Percentiles rank a stretch among this genome's conserved stretches.
Evolutionary conservation across 2,329 filamentous ascomycete genomes (phyloP).

Genomic region (Xylariaceae sp.): DNA sequence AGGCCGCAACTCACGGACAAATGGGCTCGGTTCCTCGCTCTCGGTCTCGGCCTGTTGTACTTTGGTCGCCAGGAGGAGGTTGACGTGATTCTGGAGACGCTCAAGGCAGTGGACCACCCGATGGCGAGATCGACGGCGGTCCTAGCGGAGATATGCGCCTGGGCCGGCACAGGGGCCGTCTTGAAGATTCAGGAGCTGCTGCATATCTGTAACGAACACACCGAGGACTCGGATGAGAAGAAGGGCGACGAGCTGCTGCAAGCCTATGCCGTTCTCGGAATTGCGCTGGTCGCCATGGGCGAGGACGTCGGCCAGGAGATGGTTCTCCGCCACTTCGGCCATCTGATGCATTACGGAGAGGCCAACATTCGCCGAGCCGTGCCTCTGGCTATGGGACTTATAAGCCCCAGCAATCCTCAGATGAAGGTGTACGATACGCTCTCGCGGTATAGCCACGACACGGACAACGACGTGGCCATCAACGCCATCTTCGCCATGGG

Average conservation of each 20-base stretch:
- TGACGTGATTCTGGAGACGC: slow-evolving; percentile 93
- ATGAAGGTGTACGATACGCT: slow-evolving; percentile 99
- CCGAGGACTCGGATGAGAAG: slow-evolving; percentile 91
- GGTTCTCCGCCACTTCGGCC: slow-evolving; percentile 94
- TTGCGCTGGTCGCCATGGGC: slow-evolving; percentile 94
- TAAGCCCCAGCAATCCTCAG: slow-evolving; percentile 96
- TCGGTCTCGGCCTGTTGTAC: slow-evolving; percentile 88
- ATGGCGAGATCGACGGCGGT: slow-evolving; percentile 96
- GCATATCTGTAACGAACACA: slow-evolving; percentile 96
- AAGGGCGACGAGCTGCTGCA: slow-evolving; percentile 94
- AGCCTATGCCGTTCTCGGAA: slow-evolving; percentile 89
- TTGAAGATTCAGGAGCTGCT: slow-evolving; percentile 95
- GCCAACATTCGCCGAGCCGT: slow-evolving; percentile 95
- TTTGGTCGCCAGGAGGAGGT: slow-evolving; percentile 97
- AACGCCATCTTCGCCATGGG: slow-evolving; percentile 99
- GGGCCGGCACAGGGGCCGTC: slow-evolving; percentile 95
- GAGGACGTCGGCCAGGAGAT: slow-evolving; percentile 98
- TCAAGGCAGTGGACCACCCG: slow-evolving; percentile 94
- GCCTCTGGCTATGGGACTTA: slow-evolving; percentile 90
- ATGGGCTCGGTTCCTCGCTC: slow-evolving; percentile 94
- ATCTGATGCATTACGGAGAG: slow-evolving; percentile 98
- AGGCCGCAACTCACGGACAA: slow-evolving; percentile 91
- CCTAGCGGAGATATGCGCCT: slow-evolving; percentile 92
- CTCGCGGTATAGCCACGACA: slow-evolving; percentile 96
- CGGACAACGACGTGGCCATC: slow-evolving; percentile 94